Base-by-base conservation (phyloP, 768 basidiomycete species). In the Candolleomyces aberdarensis region DNA sequence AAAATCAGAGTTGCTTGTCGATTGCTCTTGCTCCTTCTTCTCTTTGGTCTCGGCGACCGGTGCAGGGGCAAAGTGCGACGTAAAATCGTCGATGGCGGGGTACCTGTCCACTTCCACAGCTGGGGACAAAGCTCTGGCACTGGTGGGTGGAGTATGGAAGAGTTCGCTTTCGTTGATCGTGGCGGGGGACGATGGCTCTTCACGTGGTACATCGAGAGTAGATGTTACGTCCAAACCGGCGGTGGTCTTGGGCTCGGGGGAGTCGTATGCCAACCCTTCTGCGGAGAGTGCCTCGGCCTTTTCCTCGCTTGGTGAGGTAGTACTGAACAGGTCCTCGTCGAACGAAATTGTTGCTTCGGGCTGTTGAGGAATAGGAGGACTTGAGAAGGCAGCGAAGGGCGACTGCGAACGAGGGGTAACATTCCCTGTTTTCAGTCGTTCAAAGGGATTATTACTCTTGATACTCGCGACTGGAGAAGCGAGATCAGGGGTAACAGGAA, bases 361-460 rank as follows among this genome's bases (percentile, higher is more conserved):
- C 11, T 36, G 64, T 11, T 71, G 69, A 48, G 67, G 58, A 15
- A 64, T 22, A n/a, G 62, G 55, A n/a, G 62, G 55, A n/a, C 62
- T 66, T 31, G 64, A 57, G 65, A 85, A 82, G 0, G 86, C 76
- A 56, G 82, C 69, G 70, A 88, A 87, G 1, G 88, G 86, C 0
- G 87, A 87, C 61, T 83, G 80, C 1, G 86, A 79, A 39, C 83
- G 83, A 56, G 79, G 77, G 15, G 70, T 72, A 15, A 76, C 69
- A 36, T 71, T 71, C 51, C 75, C 80, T 76, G 81, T 79, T 1
- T 79, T 77, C 32, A 95, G 72, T 50, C 88, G 78, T 61, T 92
- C 94, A 68, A 98, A 98, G 3, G 95, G 96, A 71, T 98, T 98
- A 68, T 89, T 96, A 67, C 91, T 94, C 78, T 91, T 91, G 58